Base-by-base conservation (phyloP, 306 rosid genomes). In the Pueraria montana region DNA sequence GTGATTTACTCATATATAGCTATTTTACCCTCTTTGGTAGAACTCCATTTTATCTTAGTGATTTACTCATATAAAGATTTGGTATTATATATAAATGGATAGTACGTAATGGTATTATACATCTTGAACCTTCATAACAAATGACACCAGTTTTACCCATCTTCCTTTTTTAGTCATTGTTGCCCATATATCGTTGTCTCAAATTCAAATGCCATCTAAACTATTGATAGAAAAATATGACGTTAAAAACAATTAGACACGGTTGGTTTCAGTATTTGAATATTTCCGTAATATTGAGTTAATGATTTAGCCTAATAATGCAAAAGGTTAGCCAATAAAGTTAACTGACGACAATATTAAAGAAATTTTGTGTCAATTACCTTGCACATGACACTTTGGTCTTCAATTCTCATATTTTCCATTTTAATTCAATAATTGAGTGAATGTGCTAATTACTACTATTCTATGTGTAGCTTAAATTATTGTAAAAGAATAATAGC, bases 351-450 rank as follows among this genome's bases (percentile, higher is more conserved):
- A 72, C 55, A 65, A 78, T 50, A 78, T 66, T 78, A 79, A 82
- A 73, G 82, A 34, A 4, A 27, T 82, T 66, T 75, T 50, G 79
- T 80, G 85, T 80, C 21, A n/a, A 80, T 69, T 75, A 70, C 43
- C 73, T 70, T 76, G 30, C 55, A 72, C 72, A 76, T 81, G 83
- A 80, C 72, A 70, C 80, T 23, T 4, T 30, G 21, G 80, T 83
- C 89, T 76, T 80, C 32, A 27, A 27, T 27, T 27, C 23, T 80
- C 87, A 83, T 14, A 34, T n/a, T 46, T 76, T 61, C 53, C 59
- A 76, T 8, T 70, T 73, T 38, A 50, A 63, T 69, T 74, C 77
- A 75, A 65, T 45, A 75, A 79, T 76, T 42, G 72, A 71, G 32
- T 46, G 46, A 76, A 58, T 62, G 48, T 53, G 45, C 50, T 82